Conservation (phyloP, 2,329 filamentous ascomycete species). For the Hymenoscyphus scutula region DNA sequence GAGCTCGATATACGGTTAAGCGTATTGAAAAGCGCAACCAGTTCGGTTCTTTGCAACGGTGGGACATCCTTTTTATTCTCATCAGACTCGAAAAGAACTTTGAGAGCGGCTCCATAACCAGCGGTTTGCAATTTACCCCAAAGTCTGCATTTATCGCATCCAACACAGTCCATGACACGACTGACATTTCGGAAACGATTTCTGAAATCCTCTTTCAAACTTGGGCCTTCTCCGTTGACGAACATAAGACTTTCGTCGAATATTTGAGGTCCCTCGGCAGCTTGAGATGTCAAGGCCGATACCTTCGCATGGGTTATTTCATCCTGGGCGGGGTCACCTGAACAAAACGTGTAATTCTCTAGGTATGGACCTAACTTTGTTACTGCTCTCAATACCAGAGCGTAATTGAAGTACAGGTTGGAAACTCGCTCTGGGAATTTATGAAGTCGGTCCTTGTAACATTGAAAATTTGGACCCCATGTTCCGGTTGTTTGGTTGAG, state of each 20-base stretch:
- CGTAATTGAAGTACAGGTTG: constrained; percentile 99
- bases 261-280: constrained; percentile 71
- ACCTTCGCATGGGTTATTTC: constrained; percentile 77
- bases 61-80: constrained; percentile 58
- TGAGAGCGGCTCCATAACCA: constrained; percentile 90
- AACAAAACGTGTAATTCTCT: constrained; percentile 83
- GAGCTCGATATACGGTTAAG: constrained; percentile 83
- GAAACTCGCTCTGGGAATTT: constrained; percentile 85
- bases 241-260: constrained; percentile 98
- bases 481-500: constrained; percentile 91
- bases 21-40: constrained; percentile 94
- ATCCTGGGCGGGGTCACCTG: constrained; percentile 79
- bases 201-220: constrained; percentile 93
- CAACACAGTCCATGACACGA: constrained; percentile 96
- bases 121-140: constrained; percentile 97
- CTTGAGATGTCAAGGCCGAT: constrained; percentile 67
- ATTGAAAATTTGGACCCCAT: constrained; percentile 87
- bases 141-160: constrained; percentile 95
- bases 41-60: constrained; percentile 78
- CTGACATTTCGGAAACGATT: constrained; percentile 97
- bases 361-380: constrained; percentile 85
- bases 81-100: constrained; percentile 94
- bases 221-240: constrained; percentile 69
- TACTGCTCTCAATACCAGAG: constrained; percentile 85
- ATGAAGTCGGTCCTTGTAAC: constrained; percentile 86